These are phyloP conservation scores for Rhizoctonia solani DNA, from an alignment of 1,284 basidiomycete genomes.

Conservation along the genomic window DNA sequence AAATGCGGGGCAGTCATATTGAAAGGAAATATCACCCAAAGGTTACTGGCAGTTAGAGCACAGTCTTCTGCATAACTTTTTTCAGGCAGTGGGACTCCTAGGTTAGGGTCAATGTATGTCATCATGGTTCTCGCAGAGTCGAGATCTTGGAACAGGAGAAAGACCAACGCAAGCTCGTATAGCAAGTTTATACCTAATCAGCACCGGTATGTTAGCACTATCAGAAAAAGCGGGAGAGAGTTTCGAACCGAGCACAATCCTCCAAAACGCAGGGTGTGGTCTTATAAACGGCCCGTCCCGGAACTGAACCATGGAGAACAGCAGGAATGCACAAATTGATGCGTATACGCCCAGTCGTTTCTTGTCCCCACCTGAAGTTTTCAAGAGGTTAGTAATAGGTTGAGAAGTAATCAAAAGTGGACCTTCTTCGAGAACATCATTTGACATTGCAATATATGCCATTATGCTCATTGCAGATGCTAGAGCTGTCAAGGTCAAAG, in stretches of 20 bases:
- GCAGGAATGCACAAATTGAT: slow-evolving; percentile 51
- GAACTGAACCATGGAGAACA: slow-evolving; percentile 83
- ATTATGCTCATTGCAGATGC: slow-evolving; percentile 64
- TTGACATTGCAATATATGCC: slow-evolving; percentile 76
- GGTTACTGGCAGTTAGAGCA: slow-evolving; percentile 59
- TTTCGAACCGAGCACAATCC: slow-evolving; percentile 34
- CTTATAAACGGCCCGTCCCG: slow-evolving; percentile 81
- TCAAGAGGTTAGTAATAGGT: neutral
- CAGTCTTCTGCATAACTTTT: slow-evolving; percentile 84
- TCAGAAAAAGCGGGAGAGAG: neutral
- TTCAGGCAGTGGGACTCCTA: slow-evolving; percentile 75
- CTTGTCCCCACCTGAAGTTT: slow-evolving; percentile 59
- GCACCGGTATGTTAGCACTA: slow-evolving; percentile 59
- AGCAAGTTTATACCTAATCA: slow-evolving; percentile 73
- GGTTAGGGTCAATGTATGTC: slow-evolving; percentile 68
- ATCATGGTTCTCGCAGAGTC: slow-evolving; percentile 76
- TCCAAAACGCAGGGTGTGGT: slow-evolving; percentile 58
- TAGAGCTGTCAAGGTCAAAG: slow-evolving; percentile 72
- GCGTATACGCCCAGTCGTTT: slow-evolving; percentile 76
- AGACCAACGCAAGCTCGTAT: slow-evolving; percentile 78
- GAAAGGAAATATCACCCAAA: slow-evolving; percentile 60
- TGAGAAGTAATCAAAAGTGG: neutral
- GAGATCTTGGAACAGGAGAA: slow-evolving; percentile 81
- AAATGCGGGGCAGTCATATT: neutral
- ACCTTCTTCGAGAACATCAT: slow-evolving; percentile 75